Conservation (phyloP, 2,329 filamentous ascomycete species). For the Botrytis aclada region DNA sequence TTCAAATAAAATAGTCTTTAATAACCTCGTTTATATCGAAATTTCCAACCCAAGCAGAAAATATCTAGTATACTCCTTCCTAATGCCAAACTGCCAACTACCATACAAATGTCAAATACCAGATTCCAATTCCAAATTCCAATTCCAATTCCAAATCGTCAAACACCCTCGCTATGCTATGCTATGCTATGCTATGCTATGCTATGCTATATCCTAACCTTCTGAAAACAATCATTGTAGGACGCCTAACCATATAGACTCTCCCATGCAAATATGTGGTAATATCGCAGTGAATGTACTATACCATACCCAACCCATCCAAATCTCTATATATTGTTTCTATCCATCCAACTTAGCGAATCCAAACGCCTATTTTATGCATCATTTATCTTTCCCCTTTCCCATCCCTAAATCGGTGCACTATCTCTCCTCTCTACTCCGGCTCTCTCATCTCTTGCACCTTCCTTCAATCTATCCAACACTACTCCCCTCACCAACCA, state of each 20-base stretch:
- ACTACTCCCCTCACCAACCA: conserved; percentile 2
- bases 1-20: not conserved
- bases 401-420: conserved; percentile 2
- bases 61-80: not conserved
- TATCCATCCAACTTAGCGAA: not conserved
- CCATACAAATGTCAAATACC: not conserved
- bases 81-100: not conserved
- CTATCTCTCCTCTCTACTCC: conserved; percentile 11
- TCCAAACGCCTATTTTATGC: not conserved
- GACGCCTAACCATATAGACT: not conserved
- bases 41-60: not conserved
- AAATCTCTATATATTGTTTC: not conserved
- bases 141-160: not conserved
- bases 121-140: not conserved
- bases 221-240: not conserved
- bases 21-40: not conserved
- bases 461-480: not conserved
- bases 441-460: not conserved
- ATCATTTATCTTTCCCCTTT: not conserved
- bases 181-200: not conserved
- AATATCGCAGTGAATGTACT: not conserved
- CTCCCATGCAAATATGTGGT: not conserved
- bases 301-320: not conserved
- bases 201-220: not conserved
- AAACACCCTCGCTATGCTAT: not conserved